Evolutionary conservation across 2,329 filamentous ascomycete species (phyloP).

Genomic region (Ophidiomyces ophidiicola): DNA sequence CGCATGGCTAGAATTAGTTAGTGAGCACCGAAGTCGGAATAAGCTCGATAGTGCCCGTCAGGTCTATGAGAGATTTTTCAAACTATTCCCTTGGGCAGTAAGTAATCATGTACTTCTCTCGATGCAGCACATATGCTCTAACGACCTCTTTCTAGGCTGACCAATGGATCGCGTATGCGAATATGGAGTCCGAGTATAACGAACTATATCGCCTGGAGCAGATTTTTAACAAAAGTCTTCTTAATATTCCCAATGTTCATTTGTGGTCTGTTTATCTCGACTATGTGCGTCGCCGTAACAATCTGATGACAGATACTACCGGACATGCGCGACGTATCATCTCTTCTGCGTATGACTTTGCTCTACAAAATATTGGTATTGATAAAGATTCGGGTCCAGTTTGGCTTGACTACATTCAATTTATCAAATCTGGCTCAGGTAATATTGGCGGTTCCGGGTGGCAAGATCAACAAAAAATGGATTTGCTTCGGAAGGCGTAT

Average conservation of each 20-base stretch:
- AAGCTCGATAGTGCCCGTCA: conserved; percentile 69
- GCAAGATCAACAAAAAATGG: conserved; percentile 99
- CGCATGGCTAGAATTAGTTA: conserved; percentile 79
- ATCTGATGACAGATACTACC: conserved; percentile 64
- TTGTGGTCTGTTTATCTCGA: conserved; percentile 92
- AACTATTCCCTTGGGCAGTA: conserved; percentile 82
- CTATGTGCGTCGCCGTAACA: conserved; percentile 84
- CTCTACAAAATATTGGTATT: conserved; percentile 76
- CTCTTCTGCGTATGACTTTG: conserved; percentile 80
- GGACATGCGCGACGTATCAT: conserved; percentile 67
- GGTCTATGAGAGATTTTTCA: conserved; percentile 75
- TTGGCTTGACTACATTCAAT: conserved; percentile 91
- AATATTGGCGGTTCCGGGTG: conserved; percentile 72
- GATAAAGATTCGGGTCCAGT: conserved; percentile 82
- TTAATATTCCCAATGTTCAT: conserved; percentile 67
- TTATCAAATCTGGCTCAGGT: conserved; percentile 79
- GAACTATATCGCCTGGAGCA: conserved; percentile 69
- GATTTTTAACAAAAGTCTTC: conserved; percentile 69
- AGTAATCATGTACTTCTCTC: conserved; percentile 33
- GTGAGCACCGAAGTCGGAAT: conserved; percentile 68
- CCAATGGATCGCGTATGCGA: conserved; percentile 77
- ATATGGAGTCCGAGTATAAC: conserved; percentile 79
- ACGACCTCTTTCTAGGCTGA: conserved; percentile 54
- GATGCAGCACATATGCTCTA: conserved; percentile 16
- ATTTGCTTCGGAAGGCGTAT: conserved; percentile 80